Base-by-base conservation (phyloP, 2,329 filamentous ascomycete genomes). In the Penicillium griseofulvum region DNA sequence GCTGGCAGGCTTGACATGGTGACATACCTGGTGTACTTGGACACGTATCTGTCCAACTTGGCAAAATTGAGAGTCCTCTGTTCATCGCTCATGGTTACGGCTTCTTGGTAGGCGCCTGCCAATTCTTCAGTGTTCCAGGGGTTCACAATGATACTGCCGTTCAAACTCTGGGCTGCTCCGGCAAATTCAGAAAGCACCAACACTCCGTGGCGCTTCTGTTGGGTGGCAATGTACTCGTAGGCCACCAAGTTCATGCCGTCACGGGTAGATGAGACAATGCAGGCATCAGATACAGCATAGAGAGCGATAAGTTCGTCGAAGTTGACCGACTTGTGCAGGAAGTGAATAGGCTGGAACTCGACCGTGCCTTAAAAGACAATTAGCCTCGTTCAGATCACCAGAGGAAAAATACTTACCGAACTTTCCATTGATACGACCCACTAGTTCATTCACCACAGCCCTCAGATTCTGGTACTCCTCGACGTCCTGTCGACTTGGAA, bases 161-260 rank as follows among this genome's bases (percentile, higher is more conserved):
- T 97, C 55, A 99, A 82, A 59, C 89, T 94, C 75, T 97, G 94
- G 0, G 94, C 93, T 8, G 94, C 94, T 41, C 94, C 94, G 0
- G 94, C 92, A 70, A 99, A 97, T 72, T 99, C 94, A 45, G 92
- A 97, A 31, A 99, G 84, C 53, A 99, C 92, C 84, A 99, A 88
- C 58, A 91, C 88, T 56, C 94, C 94, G 70, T 97, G 91, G 49
- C 91, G 87, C 69, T 95, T 87, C 65, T 90, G 85, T 71, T 99
- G 93, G 3, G 90, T 91, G 24, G 93, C 93, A 63, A 99, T 97
- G 78, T 97, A 99, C 75, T 99, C 93, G 76, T 97, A 97, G 0
- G 91, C 95, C 31, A 97, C 94, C 29, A 99, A 82, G 74, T 99
- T 99, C 94, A 99, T 99, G 68, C 94, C 94, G 71, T 99, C 94